Percentiles rank a stretch among this genome's conserved stretches.
phyloP scores from a whole-genome alignment of 129 eudicot genomes.

The Ambrosia trifida region DNA sequence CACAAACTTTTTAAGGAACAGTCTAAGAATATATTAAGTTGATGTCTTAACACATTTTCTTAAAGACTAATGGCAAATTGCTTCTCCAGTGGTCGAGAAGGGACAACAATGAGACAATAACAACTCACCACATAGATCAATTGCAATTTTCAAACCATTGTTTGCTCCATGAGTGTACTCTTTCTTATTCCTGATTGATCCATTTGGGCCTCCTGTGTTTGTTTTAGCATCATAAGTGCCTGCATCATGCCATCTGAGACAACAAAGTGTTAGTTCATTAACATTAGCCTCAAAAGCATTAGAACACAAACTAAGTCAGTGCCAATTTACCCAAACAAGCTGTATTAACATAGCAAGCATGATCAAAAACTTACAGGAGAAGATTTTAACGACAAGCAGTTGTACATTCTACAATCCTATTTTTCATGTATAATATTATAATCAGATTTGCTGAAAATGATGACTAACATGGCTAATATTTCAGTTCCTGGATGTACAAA shows the following conservation, averaged over 20 bases:
- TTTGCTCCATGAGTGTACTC: conserved; percentile 73
- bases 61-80: background rate
- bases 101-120: conserved; percentile 1
- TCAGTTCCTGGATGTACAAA: background rate
- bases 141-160: conserved; percentile 74
- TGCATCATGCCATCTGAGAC: conserved; percentile 92
- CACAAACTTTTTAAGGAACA: conserved; percentile 1
- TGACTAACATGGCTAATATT: conserved; percentile 3
- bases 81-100: background rate
- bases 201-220: conserved; percentile 94
- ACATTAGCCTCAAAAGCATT: background rate
- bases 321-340: background rate
- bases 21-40: background rate
- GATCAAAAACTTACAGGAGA: background rate
- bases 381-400: background rate
- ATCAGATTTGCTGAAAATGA: conserved; percentile 8
- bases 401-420: background rate
- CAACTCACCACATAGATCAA: conserved; percentile 76
- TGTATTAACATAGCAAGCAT: background rate
- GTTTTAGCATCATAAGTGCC: conserved; percentile 87
- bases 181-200: conserved; percentile 75
- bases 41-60: background rate
- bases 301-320: background rate
- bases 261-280: conserved; percentile 7
- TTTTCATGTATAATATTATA: background rate